Percentiles rank a stretch among this genome's conserved stretches.
These are phyloP conservation scores for Coemansia sp. DNA, from an alignment of 192 early-diverging fungal genomes.

Conservation along the genomic window DNA sequence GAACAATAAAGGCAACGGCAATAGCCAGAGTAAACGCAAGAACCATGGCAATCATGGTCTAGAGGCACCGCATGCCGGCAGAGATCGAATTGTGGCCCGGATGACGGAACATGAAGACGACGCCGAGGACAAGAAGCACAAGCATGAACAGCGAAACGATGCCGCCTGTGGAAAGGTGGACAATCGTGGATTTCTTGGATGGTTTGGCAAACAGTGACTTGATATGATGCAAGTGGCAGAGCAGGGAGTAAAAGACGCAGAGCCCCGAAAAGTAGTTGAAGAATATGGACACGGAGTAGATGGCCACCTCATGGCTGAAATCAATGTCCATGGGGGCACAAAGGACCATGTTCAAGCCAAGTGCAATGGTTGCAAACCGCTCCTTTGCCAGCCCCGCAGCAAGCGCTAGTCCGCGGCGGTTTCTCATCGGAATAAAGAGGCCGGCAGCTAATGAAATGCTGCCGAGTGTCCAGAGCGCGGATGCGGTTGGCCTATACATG, in stretches of 20 bases:
- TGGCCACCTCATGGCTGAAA: not conserved
- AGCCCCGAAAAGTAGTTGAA: slow-evolving; percentile 13
- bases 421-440: not conserved
- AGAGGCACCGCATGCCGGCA: not conserved
- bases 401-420: not conserved
- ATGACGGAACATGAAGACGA: not conserved
- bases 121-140: slow-evolving; percentile 5
- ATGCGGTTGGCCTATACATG: slow-evolving; percentile 10
- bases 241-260: not conserved
- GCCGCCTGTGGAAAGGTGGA: not conserved
- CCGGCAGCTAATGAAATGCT: slow-evolving; percentile 3
- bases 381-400: slow-evolving; percentile 10
- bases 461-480: slow-evolving; percentile 18
- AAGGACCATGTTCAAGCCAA: slow-evolving; percentile 4
- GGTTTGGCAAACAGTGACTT: not conserved
- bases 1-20: not conserved
- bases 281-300: slow-evolving; percentile 12
- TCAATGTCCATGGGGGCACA: slow-evolving; percentile 1
- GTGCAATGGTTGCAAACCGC: slow-evolving; percentile 1
- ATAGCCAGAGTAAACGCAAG: slow-evolving; percentile 2
- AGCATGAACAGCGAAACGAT: not conserved
- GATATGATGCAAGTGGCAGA: not conserved
- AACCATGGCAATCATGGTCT: slow-evolving; percentile 3
- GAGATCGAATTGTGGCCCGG: not conserved
- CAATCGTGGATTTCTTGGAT: not conserved